Conservation (phyloP, 257 asterid genomes). For the Cynanchum wilfordii region DNA sequence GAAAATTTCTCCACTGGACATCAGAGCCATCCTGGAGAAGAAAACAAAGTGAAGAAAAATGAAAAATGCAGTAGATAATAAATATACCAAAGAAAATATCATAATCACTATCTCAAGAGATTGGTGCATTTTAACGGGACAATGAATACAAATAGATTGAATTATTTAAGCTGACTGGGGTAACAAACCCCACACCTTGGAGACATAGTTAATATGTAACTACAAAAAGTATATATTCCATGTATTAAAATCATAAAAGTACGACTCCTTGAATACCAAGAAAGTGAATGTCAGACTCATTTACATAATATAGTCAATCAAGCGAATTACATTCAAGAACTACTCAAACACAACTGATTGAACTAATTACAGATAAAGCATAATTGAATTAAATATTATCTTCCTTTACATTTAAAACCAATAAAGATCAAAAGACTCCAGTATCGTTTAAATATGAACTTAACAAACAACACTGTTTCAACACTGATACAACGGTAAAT, state of each 20-base stretch:
- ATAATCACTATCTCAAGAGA: background rate
- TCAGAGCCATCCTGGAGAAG: conserved; percentile 72
- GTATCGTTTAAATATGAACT: background rate
- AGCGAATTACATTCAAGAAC: background rate
- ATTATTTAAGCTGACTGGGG: background rate
- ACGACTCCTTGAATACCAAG: background rate
- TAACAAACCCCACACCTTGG: background rate
- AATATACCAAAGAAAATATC: background rate
- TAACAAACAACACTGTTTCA: background rate
- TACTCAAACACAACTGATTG: no score
- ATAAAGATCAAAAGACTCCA: background rate
- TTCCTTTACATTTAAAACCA: background rate
- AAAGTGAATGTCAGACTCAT: background rate
- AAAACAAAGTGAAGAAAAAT: conserved; percentile 7
- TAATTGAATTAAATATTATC: background rate
- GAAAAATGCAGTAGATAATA: conserved; percentile 11
- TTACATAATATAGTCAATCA: background rate
- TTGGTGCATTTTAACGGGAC: background rate
- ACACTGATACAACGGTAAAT: background rate
- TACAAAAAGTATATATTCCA: background rate
- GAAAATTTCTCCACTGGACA: conserved; percentile 92
- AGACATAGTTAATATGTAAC: background rate
- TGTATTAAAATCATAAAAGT: background rate
- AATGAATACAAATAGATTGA: background rate
- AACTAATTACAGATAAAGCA: background rate